Conservation (phyloP, 116 monocot genomes). For the Papilionanthe hybrid region DNA sequence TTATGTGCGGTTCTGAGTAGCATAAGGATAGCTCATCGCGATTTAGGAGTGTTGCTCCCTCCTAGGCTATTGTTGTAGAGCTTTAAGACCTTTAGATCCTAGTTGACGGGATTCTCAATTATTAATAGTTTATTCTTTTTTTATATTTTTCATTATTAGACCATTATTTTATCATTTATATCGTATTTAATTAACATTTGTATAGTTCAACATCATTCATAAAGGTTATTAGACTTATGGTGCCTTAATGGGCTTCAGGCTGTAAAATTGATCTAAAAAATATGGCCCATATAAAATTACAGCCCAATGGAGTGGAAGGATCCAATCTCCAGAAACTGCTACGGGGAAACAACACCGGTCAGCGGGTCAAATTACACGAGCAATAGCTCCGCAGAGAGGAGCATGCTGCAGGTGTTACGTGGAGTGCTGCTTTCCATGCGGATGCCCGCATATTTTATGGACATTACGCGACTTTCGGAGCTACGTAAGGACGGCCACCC, state of each 20-base stretch:
- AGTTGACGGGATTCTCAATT: no score
- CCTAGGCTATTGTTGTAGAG: no score
- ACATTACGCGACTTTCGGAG: slow-evolving; percentile 62
- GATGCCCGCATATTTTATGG: slow-evolving; percentile 44
- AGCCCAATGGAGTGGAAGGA: slow-evolving; percentile 67
- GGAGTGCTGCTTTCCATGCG: slow-evolving; percentile 46
- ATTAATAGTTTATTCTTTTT: no score
- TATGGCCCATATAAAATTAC: not conserved
- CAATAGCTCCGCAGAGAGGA: slow-evolving; percentile 27
- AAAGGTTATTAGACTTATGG: no score
- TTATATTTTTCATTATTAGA: no score
- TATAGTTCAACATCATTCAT: no score
- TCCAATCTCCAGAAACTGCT: slow-evolving; percentile 67
- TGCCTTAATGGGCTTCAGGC: not conserved
- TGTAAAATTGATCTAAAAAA: not conserved
- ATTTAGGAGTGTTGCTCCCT: no score
- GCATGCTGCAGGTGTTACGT: slow-evolving; percentile 30
- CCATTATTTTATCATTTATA: not conserved
- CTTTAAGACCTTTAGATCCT: no score
- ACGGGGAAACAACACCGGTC: slow-evolving; percentile 53
- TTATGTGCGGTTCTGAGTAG: no score
- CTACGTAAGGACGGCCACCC: slow-evolving; percentile 83
- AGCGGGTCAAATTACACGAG: slow-evolving; percentile 46
- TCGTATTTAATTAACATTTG: no score
- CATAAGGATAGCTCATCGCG: no score